Evolutionary conservation across 192 early-diverging fungal species (phyloP), one percentile per base, ranked within the genome.

Genomic region (Coemansia sp.): DNA sequence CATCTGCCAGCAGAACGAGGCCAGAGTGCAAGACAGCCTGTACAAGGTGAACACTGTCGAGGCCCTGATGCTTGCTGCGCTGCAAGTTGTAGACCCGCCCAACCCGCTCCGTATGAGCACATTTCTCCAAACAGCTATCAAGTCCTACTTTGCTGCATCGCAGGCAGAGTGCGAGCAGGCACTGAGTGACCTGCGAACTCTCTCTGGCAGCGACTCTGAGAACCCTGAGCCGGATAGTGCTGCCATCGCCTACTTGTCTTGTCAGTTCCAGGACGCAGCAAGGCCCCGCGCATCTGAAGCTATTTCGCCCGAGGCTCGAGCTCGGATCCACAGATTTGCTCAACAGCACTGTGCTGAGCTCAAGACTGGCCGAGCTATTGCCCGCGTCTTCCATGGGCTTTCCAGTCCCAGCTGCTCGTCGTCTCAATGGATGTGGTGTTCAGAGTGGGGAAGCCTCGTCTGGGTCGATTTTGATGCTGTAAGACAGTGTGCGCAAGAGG

Each of bases 351-450:
- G 55, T 0, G 59, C 59, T 2, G 53, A 59, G 47, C 66, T 84
- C 5, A 70, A 53, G 38, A 76, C 71, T 23, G 82, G 69, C 8
- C 71, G 77, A 32, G 74, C 77, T 0, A 68, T 84, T 35, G 82
- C 82, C 4, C 73, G 74, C 23, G 39, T 84, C 13, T 64, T 80
- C 42, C 82, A 84, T 64, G 82, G 77, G 6, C 76, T 84, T 2
- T 68, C 74, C 6, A 70, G 77, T 10, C 77, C 82, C 4, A 71
- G 58, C 35, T 73, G 63, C 50, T 62, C 70, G 17, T 62, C 74
- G 33, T 75, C 78, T 16, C 70, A 76, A 53, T 81, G 78, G 78
- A 58, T 66, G 60, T 81, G 78, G 78, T 76, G 78, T 44, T 26
- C 70, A 23, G 78, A 80, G 60, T 80, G 78, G 78, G 74, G 63